Conservation (phyloP, 441 rosid species). For the Arabidopsis lyrata region DNA sequence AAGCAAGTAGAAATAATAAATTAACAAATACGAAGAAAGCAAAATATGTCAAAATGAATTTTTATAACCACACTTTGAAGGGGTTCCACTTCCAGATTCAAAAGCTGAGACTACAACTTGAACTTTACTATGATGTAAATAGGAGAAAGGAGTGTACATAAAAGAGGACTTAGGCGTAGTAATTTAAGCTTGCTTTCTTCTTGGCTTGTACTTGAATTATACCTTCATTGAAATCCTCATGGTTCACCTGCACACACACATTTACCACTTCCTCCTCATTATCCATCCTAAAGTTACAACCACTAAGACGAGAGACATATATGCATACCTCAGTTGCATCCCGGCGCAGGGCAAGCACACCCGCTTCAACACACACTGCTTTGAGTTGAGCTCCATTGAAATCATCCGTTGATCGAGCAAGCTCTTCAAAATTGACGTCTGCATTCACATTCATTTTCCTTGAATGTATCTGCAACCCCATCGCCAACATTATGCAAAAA, state of each 20-base stretch:
- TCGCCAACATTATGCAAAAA: no score
- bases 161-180: constrained; percentile 58
- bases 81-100: not conserved
- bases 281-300: not conserved
- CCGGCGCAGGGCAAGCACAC: constrained; percentile 89
- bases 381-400: constrained; percentile 90
- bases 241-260: constrained; percentile 61
- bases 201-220: constrained; percentile 92
- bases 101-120: constrained; percentile 10
- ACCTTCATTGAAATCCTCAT: constrained; percentile 90
- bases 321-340: constrained; percentile 78
- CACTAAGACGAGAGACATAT: not conserved
- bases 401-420: constrained; percentile 86
- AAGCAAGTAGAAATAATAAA: not conserved
- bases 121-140: constrained; percentile 2
- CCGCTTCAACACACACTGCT: constrained; percentile 93
- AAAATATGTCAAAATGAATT: not conserved
- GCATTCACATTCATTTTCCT: constrained; percentile 89
- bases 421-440: constrained; percentile 87
- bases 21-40: not conserved
- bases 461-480: constrained; percentile 68
- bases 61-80: not conserved
- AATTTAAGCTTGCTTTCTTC: constrained; percentile 84
- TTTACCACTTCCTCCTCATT: not conserved
- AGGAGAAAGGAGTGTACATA: not conserved